Base-by-base conservation (phyloP, 345 rosid species). In the Rhizophora apiculata region DNA sequence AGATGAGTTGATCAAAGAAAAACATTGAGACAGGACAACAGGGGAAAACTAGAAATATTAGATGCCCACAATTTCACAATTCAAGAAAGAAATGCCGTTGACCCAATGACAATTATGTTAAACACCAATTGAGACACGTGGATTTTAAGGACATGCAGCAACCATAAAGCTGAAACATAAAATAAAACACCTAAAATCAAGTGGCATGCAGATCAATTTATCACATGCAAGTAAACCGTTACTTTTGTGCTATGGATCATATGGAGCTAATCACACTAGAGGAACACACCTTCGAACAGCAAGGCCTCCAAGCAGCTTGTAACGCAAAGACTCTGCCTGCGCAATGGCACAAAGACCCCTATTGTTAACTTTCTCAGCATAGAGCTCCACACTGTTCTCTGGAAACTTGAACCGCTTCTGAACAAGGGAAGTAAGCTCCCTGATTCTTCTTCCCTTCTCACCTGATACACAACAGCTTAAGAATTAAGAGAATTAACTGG, bases 251-350 rank as follows among this genome's bases (percentile, higher is more conserved):
- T 11, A 13, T 43, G 18, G 5, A 43, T 43, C 49, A 13, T 5
- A 13, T 2, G 16, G 18, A 43, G 49, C 5, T 43, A 43, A 13
- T 43, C 18, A 3, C 49, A 43, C 49, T 43, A 13, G 49, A 43
- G 49, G 19, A 68, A 29, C 24, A 30, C 53, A 72, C 81, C 79
- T 74, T 24, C 82, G 60, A n/a, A 74, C 82, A 63, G 79, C 79
- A 18, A 79, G 82, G 26, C 82, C 79, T 26, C 82, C 76, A 30
- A 79, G 82, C 49, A 79, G 79, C 82, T 79, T 74, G 79, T 79
- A 74, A 18, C 76, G 79, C 21, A 79, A 76, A 48, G 82, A 79
- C 73, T 70, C 73, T 20, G 82, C 82, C 68, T 74, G 82, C 13
- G 79, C 82, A 70, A 74, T 68, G n/a, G 82, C 82, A 53, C 82